These are phyloP conservation scores for Tolypocladium tundrense DNA, from an alignment of 2,329 filamentous ascomycete genomes.

Conservation along the genomic window DNA sequence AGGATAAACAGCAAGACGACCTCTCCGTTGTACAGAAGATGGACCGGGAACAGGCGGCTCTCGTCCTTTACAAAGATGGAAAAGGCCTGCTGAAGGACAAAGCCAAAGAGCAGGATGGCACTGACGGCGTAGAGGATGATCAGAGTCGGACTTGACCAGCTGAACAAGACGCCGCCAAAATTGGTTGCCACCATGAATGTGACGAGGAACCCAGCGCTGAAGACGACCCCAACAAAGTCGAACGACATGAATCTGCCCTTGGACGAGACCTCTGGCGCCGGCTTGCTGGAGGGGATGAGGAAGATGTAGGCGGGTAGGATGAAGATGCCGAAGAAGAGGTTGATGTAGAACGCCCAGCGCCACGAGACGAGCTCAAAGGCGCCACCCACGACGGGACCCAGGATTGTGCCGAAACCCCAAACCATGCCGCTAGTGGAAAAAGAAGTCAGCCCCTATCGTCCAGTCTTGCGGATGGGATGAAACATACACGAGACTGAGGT, in stretches of 20 bases:
- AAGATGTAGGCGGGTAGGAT: not conserved
- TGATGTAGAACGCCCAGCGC: not conserved
- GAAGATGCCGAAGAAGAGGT: not conserved
- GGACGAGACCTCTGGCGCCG: no score
- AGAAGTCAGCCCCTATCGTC: not conserved
- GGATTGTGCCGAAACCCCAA: no score
- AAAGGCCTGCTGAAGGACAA: constrained; percentile 22
- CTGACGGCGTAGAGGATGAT: constrained; percentile 34
- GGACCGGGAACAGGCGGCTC: constrained; percentile 30
- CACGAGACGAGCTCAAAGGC: not conserved
- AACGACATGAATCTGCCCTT: constrained; percentile 8
- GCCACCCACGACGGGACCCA: no score
- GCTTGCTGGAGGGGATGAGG: not conserved
- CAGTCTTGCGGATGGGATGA: not conserved
- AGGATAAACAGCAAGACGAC: constrained; percentile 17
- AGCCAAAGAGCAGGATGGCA: constrained; percentile 20
- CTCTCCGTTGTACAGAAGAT: constrained; percentile 23
- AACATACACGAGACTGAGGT: not conserved
- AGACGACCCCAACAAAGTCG: constrained; percentile 30
- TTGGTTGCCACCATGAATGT: constrained; percentile 33
- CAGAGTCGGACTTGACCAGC: constrained; percentile 29
- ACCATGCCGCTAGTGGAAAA: not conserved
- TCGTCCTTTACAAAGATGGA: constrained; percentile 5
- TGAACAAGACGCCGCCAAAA: constrained; percentile 35
- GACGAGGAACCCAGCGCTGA: constrained; percentile 27